A percentile compares a stretch with the other conserved stretches of the same genome.
phyloP scores from a whole-genome alignment of 805 yeast species.

The Metschnikowia chrysomelidarum region DNA sequence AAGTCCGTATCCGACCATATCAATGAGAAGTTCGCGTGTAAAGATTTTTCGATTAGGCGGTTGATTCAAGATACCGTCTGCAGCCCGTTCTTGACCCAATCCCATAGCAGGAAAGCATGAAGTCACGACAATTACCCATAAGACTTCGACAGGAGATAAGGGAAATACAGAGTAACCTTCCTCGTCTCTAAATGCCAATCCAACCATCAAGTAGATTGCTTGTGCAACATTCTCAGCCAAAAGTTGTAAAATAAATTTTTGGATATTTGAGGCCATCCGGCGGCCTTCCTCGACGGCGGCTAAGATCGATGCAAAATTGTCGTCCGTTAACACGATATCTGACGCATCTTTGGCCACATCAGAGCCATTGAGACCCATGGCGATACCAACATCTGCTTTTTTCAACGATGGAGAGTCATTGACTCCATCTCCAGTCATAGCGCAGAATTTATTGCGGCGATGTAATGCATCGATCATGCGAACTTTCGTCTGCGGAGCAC shows the following conservation, averaged over 20 bases:
- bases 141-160: constrained; percentile 44
- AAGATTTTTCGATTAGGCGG: constrained; percentile 40
- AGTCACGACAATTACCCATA: constrained; percentile 22
- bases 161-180: constrained; percentile 76
- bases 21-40: constrained; percentile 40
- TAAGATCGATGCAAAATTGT: constrained; percentile 27
- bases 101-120: constrained; percentile 25
- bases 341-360: constrained; percentile 31
- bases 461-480: constrained; percentile 73
- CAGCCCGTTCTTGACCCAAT: constrained; percentile 36
- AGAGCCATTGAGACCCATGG: constrained; percentile 30
- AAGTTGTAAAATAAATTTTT: constrained; percentile 22
- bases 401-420: constrained; percentile 29
- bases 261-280: constrained; percentile 22
- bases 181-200: constrained; percentile 65
- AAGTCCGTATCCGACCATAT: constrained; percentile 40
- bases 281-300: constrained; percentile 29
- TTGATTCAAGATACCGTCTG: constrained; percentile 36
- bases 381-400: constrained; percentile 30
- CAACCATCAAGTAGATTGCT: constrained; percentile 65
- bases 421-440: constrained; percentile 64
- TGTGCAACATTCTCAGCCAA: constrained; percentile 40
- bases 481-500: constrained; percentile 81
- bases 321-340: constrained; percentile 28
- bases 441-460: constrained; percentile 48